Percentiles rank a stretch among this genome's conserved stretches.
phyloP scores from a whole-genome alignment of 1,284 basidiomycete genomes.

The Irpex sp. region DNA sequence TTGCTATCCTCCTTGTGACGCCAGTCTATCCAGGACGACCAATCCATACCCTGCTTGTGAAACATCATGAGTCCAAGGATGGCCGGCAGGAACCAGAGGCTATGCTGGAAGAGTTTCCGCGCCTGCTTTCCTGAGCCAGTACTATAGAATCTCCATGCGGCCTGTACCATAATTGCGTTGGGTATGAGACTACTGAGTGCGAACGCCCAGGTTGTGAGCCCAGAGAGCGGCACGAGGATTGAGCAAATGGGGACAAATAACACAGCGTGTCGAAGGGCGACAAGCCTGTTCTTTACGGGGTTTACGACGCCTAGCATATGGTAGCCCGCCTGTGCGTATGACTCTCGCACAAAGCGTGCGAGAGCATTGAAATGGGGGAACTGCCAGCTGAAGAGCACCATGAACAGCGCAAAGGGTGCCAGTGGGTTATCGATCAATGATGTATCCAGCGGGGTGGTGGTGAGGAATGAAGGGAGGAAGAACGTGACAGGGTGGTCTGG shows the following conservation, averaged over 20 bases:
- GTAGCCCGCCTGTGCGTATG: conserved; percentile 94
- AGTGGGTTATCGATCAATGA: conserved; percentile 71
- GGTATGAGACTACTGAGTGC: conserved; percentile 77
- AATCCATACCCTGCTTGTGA: conserved; percentile 82
- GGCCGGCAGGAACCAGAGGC: conserved; percentile 90
- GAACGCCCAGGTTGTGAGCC: conserved; percentile 86
- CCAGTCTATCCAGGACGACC: conserved; percentile 31
- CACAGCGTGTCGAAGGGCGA: conserved; percentile 81
- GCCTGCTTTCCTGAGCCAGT: conserved; percentile 79
- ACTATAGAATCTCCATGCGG: conserved; percentile 78
- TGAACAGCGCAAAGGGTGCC: conserved; percentile 72
- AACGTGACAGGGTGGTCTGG: conserved; percentile 51
- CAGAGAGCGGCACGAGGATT: conserved; percentile 80
- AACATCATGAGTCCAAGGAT: conserved; percentile 93
- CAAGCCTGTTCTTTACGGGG: conserved; percentile 81
- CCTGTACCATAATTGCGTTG: conserved; percentile 69
- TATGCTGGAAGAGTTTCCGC: conserved; percentile 75
- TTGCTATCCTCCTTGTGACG: conserved; percentile 9
- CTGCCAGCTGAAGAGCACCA: conserved; percentile 94
- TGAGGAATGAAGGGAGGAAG: conserved; percentile 52
- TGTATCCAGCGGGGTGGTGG: conserved; percentile 37
- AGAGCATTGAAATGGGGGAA: conserved; percentile 98
- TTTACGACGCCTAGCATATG: conserved; percentile 87
- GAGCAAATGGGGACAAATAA: conserved; percentile 82
- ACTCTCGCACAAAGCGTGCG: conserved; percentile 83